A percentile compares a stretch with the other conserved stretches of the same genome.
Evolutionary conservation across 2,329 filamentous ascomycete species (phyloP).

Genomic region (Pyricularia pennisetigena): DNA sequence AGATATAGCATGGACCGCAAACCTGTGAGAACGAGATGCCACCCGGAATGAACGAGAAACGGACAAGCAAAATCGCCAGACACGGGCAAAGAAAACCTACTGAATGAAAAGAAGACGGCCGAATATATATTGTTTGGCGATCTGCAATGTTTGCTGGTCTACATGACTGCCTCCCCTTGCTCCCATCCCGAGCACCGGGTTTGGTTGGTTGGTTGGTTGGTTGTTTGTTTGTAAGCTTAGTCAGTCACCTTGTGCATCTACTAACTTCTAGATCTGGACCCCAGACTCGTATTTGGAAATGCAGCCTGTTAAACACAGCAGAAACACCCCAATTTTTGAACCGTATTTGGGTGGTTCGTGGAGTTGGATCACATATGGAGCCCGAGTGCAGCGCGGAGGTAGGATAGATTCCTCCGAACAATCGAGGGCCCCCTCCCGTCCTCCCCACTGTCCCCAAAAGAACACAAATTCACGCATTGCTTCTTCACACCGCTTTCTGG

Average conservation of each 20-base stretch:
- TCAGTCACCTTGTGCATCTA: no score
- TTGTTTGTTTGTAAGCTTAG: no score
- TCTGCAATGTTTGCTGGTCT: no score
- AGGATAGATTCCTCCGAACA: not conserved
- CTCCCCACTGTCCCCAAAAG: no score
- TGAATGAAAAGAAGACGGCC: not conserved
- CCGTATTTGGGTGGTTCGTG: not conserved
- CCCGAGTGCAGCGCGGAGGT: not conserved
- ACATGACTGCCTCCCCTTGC: no score
- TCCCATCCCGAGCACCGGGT: no score
- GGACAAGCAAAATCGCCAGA: not conserved
- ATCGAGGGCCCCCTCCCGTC: not conserved
- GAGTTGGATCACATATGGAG: not conserved
- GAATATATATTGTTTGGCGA: not conserved
- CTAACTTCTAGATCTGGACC: no score
- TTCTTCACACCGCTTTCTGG: not conserved
- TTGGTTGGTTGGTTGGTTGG: no score
- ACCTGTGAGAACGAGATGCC: not conserved
- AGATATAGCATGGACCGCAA: not conserved
- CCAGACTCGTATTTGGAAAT: not conserved
- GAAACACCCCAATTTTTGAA: not conserved
- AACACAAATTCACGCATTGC: not conserved
- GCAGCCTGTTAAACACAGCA: not conserved
- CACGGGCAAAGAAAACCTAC: not conserved
- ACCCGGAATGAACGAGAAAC: not conserved